These are phyloP conservation scores for Lathyrus tuberosus DNA, from an alignment of 306 rosid species.

Conservation along the genomic window DNA sequence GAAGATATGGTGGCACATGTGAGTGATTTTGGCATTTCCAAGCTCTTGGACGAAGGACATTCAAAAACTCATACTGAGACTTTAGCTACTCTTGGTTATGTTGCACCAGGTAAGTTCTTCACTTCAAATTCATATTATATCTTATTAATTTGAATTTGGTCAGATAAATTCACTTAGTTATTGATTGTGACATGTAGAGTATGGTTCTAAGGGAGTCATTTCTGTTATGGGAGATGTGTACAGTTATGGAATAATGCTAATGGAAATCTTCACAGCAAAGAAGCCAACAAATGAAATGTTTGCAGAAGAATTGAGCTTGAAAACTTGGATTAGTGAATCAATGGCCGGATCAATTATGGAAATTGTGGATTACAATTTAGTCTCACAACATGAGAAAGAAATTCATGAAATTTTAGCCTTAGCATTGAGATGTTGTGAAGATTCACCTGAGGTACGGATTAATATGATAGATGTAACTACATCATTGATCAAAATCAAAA, in stretches of 20 bases:
- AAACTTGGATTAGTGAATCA: constrained; percentile 26
- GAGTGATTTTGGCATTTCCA: constrained; percentile 31
- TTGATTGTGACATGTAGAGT: constrained; percentile 15
- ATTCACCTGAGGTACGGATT: constrained; percentile 17
- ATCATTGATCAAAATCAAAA: constrained; percentile 19
- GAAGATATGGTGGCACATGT: neutral
- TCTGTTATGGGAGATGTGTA: constrained; percentile 41
- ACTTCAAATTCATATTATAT: too few species aligned
- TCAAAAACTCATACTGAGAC: constrained; percentile 23
- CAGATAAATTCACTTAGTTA: too few species aligned
- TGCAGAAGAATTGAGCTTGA: constrained; percentile 16
- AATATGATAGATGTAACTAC: constrained; percentile 6
- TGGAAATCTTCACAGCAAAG: constrained; percentile 36
- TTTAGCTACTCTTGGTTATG: constrained; percentile 34
- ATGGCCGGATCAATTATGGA: constrained; percentile 10
- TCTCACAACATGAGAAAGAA: constrained; percentile 14
- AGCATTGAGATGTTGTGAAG: constrained; percentile 27
- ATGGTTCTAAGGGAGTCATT: constrained; percentile 33
- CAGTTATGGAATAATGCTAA: constrained; percentile 36
- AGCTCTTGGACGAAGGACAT: constrained; percentile 32
- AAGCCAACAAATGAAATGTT: constrained; percentile 38
- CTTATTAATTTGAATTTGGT: too few species aligned
- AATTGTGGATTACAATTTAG: constrained; percentile 34
- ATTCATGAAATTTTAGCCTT: neutral
- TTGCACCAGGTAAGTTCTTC: constrained; percentile 39